Conservation (phyloP, 2,329 filamentous ascomycete genomes). For the Sclerotiophoma versabilis region DNA sequence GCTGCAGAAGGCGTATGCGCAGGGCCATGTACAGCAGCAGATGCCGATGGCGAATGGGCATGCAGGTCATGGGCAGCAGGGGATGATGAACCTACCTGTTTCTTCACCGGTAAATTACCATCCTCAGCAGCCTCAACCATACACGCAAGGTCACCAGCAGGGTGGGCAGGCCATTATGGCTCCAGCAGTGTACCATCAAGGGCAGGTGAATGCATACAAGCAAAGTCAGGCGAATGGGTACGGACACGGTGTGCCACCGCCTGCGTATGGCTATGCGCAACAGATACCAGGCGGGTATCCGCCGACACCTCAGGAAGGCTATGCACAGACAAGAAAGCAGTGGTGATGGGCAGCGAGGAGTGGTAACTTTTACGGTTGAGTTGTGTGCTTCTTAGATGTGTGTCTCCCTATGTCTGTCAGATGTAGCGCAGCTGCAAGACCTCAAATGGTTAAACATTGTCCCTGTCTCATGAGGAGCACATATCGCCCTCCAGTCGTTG, state of each 20-base stretch:
- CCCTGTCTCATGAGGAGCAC: too few relatives aligned
- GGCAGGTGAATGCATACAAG: background rate
- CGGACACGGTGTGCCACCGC: background rate
- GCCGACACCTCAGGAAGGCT: background rate
- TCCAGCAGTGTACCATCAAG: background rate
- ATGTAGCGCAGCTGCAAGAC: too few relatives aligned
- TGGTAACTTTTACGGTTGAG: background rate
- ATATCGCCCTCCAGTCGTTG: background rate
- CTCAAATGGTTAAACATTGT: too few relatives aligned
- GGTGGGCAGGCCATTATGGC: background rate
- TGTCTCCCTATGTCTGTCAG: background rate
- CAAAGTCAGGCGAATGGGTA: background rate
- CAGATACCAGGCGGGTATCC: conserved; percentile 1
- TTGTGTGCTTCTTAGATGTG: background rate
- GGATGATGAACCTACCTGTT: conserved; percentile 10
- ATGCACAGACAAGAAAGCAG: background rate
- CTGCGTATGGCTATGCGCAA: conserved; percentile 1
- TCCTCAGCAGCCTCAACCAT: conserved; percentile 3
- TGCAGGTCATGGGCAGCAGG: conserved; percentile 8
- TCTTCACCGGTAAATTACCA: background rate
- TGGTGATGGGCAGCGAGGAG: background rate
- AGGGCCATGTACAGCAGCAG: conserved; percentile 6
- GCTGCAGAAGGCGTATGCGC: conserved; percentile 5
- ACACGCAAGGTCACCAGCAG: background rate
- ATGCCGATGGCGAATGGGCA: conserved; percentile 1